Evolutionary conservation across 164 flowering plant genomes (phyloP), one percentile per base, ranked within the genome.

Genomic region (Berberis thunbergii): DNA sequence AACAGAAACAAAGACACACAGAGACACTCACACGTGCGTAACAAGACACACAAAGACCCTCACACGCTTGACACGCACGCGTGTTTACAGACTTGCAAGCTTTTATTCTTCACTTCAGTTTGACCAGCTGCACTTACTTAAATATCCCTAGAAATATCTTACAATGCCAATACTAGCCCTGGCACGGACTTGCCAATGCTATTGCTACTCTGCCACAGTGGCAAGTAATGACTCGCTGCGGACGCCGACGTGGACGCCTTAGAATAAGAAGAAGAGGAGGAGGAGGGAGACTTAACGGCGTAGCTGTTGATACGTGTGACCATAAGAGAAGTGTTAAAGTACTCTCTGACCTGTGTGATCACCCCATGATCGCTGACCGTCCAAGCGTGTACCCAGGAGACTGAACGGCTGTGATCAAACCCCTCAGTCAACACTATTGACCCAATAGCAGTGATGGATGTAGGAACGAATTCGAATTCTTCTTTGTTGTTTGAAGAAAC

Each of bases 351-450:
- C 42, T 70, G 74, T 7, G 69, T 74, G 41, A 74, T 67, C 60
- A 74, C 60, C 76, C 72, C 73, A 63, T 63, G 45, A 60, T 67
- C 67, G n/a, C n/a, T 11, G 39, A 70, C 77, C 38, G 77, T 74
- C 77, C 77, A 74, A 48, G 77, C 77, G 59, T 74, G 77, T 4
- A 74, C 77, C 77, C 77, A 74, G 6, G 54, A 64, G 10, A 70
- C n/a, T 2, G 61, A n/a, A 44, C 57, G 62, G 48, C 54, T 56
- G 10, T 68, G 64, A 43, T 55, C 53, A 7, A 52, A 64, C 39
- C 77, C 77, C 57, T 89, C 96, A 44, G 74, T 89, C 68, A 89
- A 69, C 48, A 89, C 90, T 26, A 80, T 76, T 53, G 85, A 60
- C 0, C 88, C 96, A 54, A 86, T 69, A 54, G 81, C 71, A n/a